Percentiles rank a stretch among this genome's conserved stretches.
Evolutionary conservation across 2,329 filamentous ascomycete genomes (phyloP).

Genomic region (Anthostomella pinea): DNA sequence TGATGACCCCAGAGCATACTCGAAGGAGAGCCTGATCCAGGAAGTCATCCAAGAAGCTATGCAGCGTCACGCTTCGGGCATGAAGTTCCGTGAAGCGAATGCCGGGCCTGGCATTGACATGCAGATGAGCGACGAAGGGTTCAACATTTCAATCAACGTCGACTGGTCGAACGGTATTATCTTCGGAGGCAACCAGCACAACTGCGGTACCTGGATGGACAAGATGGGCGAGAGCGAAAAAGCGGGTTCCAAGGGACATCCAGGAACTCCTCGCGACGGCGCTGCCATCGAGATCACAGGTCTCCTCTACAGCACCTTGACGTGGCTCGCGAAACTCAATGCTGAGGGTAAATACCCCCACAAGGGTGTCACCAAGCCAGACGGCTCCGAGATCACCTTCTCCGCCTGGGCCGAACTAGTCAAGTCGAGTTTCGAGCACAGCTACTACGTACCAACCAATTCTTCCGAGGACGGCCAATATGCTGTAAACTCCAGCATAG

Average conservation of each 20-base stretch:
- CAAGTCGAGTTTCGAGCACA: conserved; percentile 83
- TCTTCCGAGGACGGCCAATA: conserved; percentile 70
- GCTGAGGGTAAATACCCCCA: conserved; percentile 69
- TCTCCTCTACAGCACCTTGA: conserved; percentile 82
- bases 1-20: conserved; percentile 82
- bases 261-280: conserved; percentile 94
- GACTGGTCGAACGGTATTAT: conserved; percentile 91
- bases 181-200: conserved; percentile 89
- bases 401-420: conserved; percentile 76
- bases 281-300: conserved; percentile 95
- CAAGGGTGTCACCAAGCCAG: conserved; percentile 65
- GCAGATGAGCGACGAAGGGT: conserved; percentile 91
- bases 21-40: conserved; percentile 74
- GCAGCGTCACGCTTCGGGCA: conserved; percentile 84
- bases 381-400: conserved; percentile 64
- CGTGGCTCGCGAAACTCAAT: conserved; percentile 71
- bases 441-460: conserved; percentile 79
- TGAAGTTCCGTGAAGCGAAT: conserved; percentile 93
- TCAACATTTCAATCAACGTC: conserved; percentile 85
- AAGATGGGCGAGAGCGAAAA: conserved; percentile 99
- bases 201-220: conserved; percentile 99
- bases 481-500: conserved; percentile 72
- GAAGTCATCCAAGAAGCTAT: conserved; percentile 92
- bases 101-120: conserved; percentile 83
- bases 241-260: conserved; percentile 87